These are phyloP conservation scores for Metschnikowia corniflorae DNA, from an alignment of 805 yeast genomes.

Conservation along the genomic window DNA sequence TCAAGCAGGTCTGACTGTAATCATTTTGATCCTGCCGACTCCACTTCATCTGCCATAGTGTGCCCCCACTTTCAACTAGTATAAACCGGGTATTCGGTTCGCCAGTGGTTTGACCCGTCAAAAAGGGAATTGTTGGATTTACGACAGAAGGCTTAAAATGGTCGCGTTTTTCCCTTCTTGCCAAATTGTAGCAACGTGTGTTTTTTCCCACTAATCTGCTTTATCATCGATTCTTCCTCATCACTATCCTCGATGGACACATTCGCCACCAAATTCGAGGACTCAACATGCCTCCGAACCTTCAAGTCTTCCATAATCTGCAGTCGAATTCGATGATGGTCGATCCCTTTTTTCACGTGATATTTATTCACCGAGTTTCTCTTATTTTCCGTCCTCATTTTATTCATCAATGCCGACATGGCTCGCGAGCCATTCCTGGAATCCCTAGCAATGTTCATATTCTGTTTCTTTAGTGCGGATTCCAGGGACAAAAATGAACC, in stretches of 20 bases:
- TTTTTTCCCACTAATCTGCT: constrained; percentile 13
- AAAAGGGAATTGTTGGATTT: no score
- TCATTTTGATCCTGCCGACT: no score
- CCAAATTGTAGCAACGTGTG: constrained; percentile 7
- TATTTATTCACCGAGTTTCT: constrained; percentile 9
- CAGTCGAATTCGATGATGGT: constrained; percentile 6
- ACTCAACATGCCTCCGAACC: constrained; percentile 1
- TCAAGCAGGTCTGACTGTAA: no score
- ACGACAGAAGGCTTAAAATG: constrained; percentile 13
- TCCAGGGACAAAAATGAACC: constrained; percentile 27
- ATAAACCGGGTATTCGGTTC: no score
- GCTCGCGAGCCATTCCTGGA: constrained; percentile 27
- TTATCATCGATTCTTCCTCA: constrained; percentile 18
- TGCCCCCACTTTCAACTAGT: no score
- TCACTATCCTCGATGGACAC: constrained; percentile 9
- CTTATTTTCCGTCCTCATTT: constrained; percentile 27
- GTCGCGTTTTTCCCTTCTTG: constrained; percentile 17
- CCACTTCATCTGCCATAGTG: no score
- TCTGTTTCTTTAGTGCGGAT: constrained; percentile 4
- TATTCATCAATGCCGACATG: constrained; percentile 38
- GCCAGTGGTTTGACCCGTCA: no score
- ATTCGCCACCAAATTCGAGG: not conserved
- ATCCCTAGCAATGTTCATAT: constrained; percentile 7
- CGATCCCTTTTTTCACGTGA: constrained; percentile 1
- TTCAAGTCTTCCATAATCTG: constrained; percentile 9